Percentiles rank a stretch among this genome's conserved stretches.
phyloP scores from a whole-genome alignment of 108 stramenopile genomes.

The Nitzschia inconspicua region DNA sequence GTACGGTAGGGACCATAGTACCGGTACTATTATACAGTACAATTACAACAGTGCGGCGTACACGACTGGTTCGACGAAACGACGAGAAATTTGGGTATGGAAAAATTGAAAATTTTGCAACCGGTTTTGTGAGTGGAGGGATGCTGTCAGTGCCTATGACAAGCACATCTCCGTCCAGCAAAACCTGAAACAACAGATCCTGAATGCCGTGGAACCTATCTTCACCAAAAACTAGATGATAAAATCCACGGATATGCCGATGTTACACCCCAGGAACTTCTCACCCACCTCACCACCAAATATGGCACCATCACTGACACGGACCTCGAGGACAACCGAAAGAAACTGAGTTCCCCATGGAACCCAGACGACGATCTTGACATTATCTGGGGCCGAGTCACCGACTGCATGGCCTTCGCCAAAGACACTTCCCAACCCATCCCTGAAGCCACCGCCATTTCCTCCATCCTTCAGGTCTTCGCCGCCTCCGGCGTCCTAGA shows the following conservation, averaged over 20 bases:
- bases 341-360: slow-evolving; percentile 1
- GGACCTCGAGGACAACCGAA: slow-evolving; percentile 5
- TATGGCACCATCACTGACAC: slow-evolving; percentile 2
- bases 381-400: background rate
- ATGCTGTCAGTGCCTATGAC: too few relatives aligned
- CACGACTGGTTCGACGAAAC: too few relatives aligned
- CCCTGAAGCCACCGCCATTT: background rate
- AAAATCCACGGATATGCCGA: background rate
- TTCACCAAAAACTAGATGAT: background rate
- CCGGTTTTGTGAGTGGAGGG: too few relatives aligned
- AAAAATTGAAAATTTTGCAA: too few relatives aligned
- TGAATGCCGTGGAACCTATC: background rate
- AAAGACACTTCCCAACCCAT: background rate
- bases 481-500: background rate
- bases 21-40: too few relatives aligned
- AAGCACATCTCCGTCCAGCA: too few relatives aligned
- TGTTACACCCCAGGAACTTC: background rate
- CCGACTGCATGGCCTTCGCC: background rate
- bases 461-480: background rate
- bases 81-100: too few relatives aligned
- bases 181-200: background rate
- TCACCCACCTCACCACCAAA: slow-evolving; percentile 5
- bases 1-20: too few relatives aligned
- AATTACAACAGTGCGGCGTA: too few relatives aligned
- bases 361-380: slow-evolving; percentile 13